Evolutionary conservation across 2,329 filamentous ascomycete species (phyloP).

Genomic region (Fusarium sp.): DNA sequence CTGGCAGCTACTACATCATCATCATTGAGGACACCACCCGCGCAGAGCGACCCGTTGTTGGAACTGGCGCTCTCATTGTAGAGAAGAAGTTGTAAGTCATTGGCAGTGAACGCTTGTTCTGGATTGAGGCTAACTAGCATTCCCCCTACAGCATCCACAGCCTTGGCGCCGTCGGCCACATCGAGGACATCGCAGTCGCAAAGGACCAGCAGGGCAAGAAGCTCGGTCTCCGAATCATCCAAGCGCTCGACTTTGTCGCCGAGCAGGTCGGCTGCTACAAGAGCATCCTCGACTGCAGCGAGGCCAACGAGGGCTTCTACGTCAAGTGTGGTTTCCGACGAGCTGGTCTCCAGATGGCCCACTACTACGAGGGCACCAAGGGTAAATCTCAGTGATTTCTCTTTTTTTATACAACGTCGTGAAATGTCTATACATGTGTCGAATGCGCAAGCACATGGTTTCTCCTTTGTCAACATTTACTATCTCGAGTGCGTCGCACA

Average conservation of each 20-base stretch:
- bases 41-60: conserved; percentile 79
- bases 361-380: conserved; percentile 82
- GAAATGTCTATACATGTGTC: background rate
- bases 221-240: conserved; percentile 91
- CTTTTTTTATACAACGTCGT: conserved; percentile 16
- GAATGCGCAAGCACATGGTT: conserved; percentile 12
- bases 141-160: conserved; percentile 76
- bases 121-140: conserved; percentile 35
- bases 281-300: conserved; percentile 96
- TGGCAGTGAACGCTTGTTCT: background rate
- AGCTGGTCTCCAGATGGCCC: conserved; percentile 95
- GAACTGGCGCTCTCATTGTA: conserved; percentile 89
- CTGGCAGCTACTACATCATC: conserved; percentile 87
- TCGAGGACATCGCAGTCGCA: conserved; percentile 96
- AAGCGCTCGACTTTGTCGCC: conserved; percentile 91
- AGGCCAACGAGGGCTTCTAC: conserved; percentile 97
- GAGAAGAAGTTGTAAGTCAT: conserved; percentile 89
- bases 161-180: conserved; percentile 90
- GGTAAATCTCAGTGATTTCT: conserved; percentile 58
- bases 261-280: conserved; percentile 95
- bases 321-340: conserved; percentile 96
- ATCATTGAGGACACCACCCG: conserved; percentile 82
- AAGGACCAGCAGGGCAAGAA: conserved; percentile 99
- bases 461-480: conserved; percentile 26
- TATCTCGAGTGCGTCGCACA: conserved; percentile 34